Base-by-base conservation (phyloP, 2,329 filamentous ascomycete species). In the Arthrobotrys musiformis region DNA sequence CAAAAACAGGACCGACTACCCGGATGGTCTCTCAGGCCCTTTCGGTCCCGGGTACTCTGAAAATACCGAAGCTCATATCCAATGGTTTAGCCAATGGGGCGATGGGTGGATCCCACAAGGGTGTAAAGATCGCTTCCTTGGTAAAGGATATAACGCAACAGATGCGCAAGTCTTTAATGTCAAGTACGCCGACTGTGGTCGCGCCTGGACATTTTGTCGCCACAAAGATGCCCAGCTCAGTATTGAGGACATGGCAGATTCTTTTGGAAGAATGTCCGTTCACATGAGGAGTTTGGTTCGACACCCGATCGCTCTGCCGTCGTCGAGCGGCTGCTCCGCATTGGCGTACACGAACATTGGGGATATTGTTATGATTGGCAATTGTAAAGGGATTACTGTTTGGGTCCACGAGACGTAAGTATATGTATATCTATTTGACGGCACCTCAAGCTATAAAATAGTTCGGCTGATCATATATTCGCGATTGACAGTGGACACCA, bases 271-370 rank as follows among this genome's bases (percentile, higher is more conserved):
- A 28, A 70, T 79, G 72, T 70, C 77, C 1, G 68, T 77, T 40
- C 77, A 79, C 42, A 76, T 76, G 77, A 75, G 77, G 30, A 75
- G 73, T 54, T 72, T 72, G 61, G 52, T 79, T 60, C 67, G 70
- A 1, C 67, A 79, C 56, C 56, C 73, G 5, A 69, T 79, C 58
- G 77, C 77, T 24, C 56, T 79, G 2, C 77, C 77, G 17, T 33
- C 56, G 19, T 11, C 7, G 19, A 35, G 48, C 11, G 35, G 50
- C 6, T 79, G 70, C 35, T 70, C 70, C 5, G 72, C 72, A 1
- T 46, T 48, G 30, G 63, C 72, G 1, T 79, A 62, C 30, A 68
- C 66, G 5, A 40, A 50, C 37, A 26, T 60, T 17, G 72, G 72
- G 6, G 72, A 76, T 61, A 70, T 76, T 24, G 64, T 70, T 8